Conservation (phyloP, 2,329 filamentous ascomycete species). For the Alternaria consortialis region DNA sequence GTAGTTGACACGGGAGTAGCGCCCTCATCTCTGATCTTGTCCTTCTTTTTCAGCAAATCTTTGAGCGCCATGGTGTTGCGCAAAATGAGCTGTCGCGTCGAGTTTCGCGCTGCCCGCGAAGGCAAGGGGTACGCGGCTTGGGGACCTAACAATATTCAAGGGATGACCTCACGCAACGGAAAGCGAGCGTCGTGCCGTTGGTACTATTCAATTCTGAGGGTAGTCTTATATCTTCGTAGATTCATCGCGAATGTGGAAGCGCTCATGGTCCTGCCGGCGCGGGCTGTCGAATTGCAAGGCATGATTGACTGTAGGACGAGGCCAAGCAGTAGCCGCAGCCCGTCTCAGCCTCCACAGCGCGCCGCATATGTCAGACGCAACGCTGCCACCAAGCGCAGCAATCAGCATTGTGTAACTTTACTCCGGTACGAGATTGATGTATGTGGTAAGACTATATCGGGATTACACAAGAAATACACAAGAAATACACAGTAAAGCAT, state of each 20-base stretch:
- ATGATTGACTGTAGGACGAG: conserved; percentile 31
- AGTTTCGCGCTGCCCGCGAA: conserved; percentile 21
- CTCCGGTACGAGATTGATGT: neutral
- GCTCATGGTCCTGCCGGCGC: conserved; percentile 38
- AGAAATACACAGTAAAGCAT: neutral
- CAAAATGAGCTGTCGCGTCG: conserved; percentile 14
- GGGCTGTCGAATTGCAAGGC: conserved; percentile 34
- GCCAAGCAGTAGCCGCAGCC: conserved; percentile 33
- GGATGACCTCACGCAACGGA: conserved; percentile 11
- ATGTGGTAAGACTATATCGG: neutral
- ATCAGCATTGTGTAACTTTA: neutral
- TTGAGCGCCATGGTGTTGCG: conserved; percentile 64
- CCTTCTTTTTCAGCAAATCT: conserved; percentile 70
- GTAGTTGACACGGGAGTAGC: conserved; percentile 36
- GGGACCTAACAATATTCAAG: conserved; percentile 17
- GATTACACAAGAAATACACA: neutral
- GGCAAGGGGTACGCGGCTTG: conserved; percentile 24
- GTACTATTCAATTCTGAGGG: conserved; percentile 39
- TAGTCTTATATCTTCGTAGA: conserved; percentile 46
- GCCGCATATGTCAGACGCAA: conserved; percentile 14
- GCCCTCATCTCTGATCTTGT: conserved; percentile 61
- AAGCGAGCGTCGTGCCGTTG: conserved; percentile 10
- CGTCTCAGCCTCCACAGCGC: conserved; percentile 39
- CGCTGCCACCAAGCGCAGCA: neutral
- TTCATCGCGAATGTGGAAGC: conserved; percentile 30